A percentile compares a stretch with the other conserved stretches of the same genome.
phyloP scores from a whole-genome alignment of 225 moss, liverwort and hornwort genomes.

The Physcomitrellopsis africana region DNA sequence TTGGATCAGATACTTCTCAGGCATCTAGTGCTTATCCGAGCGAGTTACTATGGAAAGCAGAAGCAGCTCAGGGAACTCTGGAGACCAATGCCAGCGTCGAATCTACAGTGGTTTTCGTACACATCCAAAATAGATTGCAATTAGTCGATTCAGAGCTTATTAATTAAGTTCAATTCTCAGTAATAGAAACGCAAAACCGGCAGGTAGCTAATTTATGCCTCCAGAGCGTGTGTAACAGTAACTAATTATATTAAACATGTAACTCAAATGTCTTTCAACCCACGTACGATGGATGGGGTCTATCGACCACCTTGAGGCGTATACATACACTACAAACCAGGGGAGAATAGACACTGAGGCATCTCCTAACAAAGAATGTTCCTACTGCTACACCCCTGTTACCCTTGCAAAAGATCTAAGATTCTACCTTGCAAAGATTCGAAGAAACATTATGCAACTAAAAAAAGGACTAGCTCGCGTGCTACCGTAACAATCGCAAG shows the following conservation, averaged over 20 bases:
- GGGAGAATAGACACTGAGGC: conserved; percentile 19
- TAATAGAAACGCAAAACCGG: conserved; percentile 45
- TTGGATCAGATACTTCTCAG: too few species aligned
- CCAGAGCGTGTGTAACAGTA: conserved; percentile 28
- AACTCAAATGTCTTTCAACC: conserved; percentile 41
- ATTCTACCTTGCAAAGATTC: conserved; percentile 19
- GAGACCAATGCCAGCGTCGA: too few species aligned
- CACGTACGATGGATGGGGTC: conserved; percentile 15
- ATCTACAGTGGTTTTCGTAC: background rate
- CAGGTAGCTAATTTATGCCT: conserved; percentile 47
- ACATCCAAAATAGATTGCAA: background rate
- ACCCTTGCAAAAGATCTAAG: conserved; percentile 14
- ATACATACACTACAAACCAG: conserved; percentile 29
- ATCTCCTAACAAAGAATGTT: conserved; percentile 49
- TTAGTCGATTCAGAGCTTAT: conserved; percentile 24
- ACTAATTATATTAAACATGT: conserved; percentile 42
- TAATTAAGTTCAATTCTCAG: conserved; percentile 43
- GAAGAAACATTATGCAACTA: conserved; percentile 5
- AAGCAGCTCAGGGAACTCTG: too few species aligned
- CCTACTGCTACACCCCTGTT: conserved; percentile 38
- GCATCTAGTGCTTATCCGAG: too few species aligned
- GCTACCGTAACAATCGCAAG: conserved; percentile 73
- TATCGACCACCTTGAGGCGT: conserved; percentile 27
- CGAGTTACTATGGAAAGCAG: too few species aligned
- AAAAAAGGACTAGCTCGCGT: conserved; percentile 3